Evolutionary conservation across 163 green algal species (phyloP), one percentile per base, ranked within the genome.

Genomic region (Scenedesmus sp.): DNA sequence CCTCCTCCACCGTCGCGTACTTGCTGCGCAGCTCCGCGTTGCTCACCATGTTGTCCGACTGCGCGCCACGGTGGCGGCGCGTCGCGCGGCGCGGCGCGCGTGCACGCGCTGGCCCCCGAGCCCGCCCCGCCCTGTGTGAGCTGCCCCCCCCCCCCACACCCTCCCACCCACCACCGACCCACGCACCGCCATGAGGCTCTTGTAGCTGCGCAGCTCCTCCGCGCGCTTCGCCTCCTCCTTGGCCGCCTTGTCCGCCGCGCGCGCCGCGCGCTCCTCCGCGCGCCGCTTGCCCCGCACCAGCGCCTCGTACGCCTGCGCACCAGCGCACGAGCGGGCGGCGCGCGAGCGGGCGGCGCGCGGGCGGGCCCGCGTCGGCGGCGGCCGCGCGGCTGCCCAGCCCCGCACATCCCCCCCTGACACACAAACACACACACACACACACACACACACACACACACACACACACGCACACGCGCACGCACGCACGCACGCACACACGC

Each of bases 21-120:
- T 96, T 96, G 17, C 86, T 62, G 14, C 77, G 71, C n/a, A 97
- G 47, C 20, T 95, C 89, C 63, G 90, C 89, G 56, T 88, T 91
- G 13, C 87, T 93, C 18, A 86, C 79, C 94, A 98, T 98, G 54
- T 87, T 87, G 31, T 97, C 93, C 39, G 93, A 83, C 84, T 93
- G 83, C 84, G 89, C 62, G 28, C 26, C 14, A 13, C 44, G 24
- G n/a, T 6, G 31, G 7, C 39, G 5, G 7, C 15, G 17, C 17
- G 22, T 36, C 26, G 58, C 24, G 33, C 6, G 11, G 58, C 14
- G 9, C 33, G 17, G 33, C 17, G 22, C 33, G 24, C 7, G 5
- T 26, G 11, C 51, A 14, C 13, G 28, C 51, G 9, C 10, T 22
- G 51, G 20, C 26, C 26, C 6, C 51, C 9, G 51, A 15, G 45